phyloP scores from a whole-genome alignment of 2,329 filamentous ascomycete species.

The Ambrosiella beaveri region DNA sequence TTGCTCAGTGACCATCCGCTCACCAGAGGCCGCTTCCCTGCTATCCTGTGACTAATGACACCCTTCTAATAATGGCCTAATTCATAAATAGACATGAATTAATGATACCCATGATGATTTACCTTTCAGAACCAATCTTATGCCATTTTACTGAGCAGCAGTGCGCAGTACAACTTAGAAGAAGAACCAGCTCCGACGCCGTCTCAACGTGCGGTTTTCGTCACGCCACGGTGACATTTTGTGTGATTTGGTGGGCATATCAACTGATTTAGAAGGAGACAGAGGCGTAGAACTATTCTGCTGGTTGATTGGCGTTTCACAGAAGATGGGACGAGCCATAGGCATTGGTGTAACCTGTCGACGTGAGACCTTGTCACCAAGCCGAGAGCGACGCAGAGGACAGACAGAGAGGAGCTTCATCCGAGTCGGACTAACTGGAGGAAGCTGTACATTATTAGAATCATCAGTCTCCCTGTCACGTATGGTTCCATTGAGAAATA shows the following conservation, averaged over 20 bases:
- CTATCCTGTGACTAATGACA: background rate
- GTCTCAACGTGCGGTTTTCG: background rate
- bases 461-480: background rate
- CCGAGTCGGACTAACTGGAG: slow-evolving; percentile 9
- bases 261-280: background rate
- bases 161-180: background rate
- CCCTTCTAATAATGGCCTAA: background rate
- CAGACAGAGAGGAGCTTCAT: slow-evolving; percentile 11
- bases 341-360: background rate
- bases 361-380: background rate
- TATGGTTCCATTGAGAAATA: background rate
- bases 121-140: background rate
- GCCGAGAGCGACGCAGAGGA: slow-evolving; percentile 6
- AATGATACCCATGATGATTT: background rate
- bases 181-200: slow-evolving; percentile 1
- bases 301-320: background rate
- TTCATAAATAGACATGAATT: background rate
- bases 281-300: background rate
- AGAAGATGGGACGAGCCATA: background rate
- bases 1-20: background rate
- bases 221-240: background rate
- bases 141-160: background rate
- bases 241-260: background rate
- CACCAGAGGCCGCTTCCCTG: background rate
- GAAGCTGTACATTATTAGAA: slow-evolving; percentile 2